Evolutionary conservation across 1,284 basidiomycete genomes (phyloP).

Genomic region (Ceratobasidium theobromae): DNA sequence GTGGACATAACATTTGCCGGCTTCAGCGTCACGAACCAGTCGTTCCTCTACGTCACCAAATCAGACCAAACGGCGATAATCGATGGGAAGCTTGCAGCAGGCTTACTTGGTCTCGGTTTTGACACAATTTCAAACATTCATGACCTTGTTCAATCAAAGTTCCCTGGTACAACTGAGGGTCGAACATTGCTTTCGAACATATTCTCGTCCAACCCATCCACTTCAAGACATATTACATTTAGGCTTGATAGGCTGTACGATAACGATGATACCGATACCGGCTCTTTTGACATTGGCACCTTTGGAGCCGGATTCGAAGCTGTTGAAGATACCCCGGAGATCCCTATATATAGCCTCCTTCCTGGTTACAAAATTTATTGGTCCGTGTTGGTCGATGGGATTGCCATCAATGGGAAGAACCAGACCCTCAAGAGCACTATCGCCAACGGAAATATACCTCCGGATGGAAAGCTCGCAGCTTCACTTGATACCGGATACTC

Average conservation of each 20-base stretch:
- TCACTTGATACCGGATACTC: conserved; percentile 13
- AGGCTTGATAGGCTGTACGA: background rate
- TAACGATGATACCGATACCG: conserved; percentile 4
- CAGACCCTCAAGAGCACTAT: background rate
- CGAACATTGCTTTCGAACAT: conserved; percentile 16
- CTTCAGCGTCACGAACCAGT: conserved; percentile 9
- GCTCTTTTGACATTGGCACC: conserved; percentile 13
- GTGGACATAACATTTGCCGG: conserved; percentile 8
- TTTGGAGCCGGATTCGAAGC: conserved; percentile 15
- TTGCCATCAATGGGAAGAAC: conserved; percentile 1
- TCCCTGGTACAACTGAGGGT: background rate
- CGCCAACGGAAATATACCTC: background rate
- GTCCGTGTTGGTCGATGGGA: conserved; percentile 1
- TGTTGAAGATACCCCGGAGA: background rate
- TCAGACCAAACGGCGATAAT: background rate
- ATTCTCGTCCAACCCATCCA: conserved; percentile 2
- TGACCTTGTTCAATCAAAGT: background rate
- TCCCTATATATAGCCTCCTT: background rate
- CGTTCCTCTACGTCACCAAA: background rate
- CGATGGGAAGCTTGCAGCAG: background rate
- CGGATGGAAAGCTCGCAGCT: background rate
- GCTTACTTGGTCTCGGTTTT: conserved; percentile 12
- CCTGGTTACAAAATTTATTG: background rate
- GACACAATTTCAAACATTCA: conserved; percentile 5
- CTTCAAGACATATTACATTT: conserved; percentile 13